These are phyloP conservation scores for Phytophthora palmivora DNA, from an alignment of 352 stramenopile species.

Conservation along the genomic window DNA sequence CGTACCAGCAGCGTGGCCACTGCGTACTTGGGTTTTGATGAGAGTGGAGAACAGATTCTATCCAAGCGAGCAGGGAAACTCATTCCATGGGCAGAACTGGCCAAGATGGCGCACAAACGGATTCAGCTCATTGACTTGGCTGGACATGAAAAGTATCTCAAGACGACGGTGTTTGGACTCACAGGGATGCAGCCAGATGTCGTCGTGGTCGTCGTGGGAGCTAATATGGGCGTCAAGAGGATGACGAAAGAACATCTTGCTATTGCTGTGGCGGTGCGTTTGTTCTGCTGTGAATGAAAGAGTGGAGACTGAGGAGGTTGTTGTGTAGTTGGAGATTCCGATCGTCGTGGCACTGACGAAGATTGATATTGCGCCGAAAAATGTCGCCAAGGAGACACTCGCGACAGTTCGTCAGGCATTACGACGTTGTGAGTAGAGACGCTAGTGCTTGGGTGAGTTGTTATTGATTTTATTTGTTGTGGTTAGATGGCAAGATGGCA, in stretches of 20 bases:
- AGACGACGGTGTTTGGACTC: conserved; percentile 99
- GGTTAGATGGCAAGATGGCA: conserved; percentile 90
- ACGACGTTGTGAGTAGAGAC: conserved; percentile 59
- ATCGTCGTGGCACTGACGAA: conserved; percentile 96
- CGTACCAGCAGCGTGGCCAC: conserved; percentile 86
- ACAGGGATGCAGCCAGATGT: conserved; percentile 97
- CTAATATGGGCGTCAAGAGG: conserved; percentile 95
- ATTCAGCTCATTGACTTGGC: conserved; percentile 91
- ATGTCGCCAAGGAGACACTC: conserved; percentile 93
- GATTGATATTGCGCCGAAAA: conserved; percentile 94
- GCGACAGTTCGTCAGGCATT: conserved; percentile 90
- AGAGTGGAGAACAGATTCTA: conserved; percentile 76
- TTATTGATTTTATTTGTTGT: conserved; percentile 6
- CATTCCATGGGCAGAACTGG: conserved; percentile 83
- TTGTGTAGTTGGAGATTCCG: conserved; percentile 86
- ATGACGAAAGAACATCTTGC: conserved; percentile 95
- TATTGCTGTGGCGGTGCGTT: conserved; percentile 87
- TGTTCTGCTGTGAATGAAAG: not conserved
- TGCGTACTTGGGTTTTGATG: conserved; percentile 86
- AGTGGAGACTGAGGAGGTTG: conserved; percentile 1
- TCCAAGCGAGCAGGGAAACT: conserved; percentile 76
- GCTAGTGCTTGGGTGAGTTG: not conserved
- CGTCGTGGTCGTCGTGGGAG: conserved; percentile 93
- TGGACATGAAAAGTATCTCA: conserved; percentile 99
- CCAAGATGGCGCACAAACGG: conserved; percentile 79